phyloP scores from a whole-genome alignment of 768 basidiomycete species.

The Russula dissimulans region DNA sequence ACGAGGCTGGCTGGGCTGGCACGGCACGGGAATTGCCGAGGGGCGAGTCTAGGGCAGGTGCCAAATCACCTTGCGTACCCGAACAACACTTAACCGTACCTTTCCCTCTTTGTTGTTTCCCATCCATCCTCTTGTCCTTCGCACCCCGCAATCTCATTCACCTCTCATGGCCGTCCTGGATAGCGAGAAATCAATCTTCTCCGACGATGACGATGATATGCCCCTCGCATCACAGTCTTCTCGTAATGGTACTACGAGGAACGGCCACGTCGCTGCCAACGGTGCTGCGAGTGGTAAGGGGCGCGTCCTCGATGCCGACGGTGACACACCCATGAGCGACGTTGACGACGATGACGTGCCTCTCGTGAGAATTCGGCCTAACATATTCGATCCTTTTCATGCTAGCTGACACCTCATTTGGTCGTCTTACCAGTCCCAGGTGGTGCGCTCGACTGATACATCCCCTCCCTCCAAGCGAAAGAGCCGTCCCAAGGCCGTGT shows the following conservation, averaged over 20 bases:
- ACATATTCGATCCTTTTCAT: not conserved
- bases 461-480: conserved; percentile 32
- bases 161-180: conserved; percentile 9
- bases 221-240: conserved; percentile 38
- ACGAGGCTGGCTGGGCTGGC: not conserved
- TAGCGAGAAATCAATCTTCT: conserved; percentile 41
- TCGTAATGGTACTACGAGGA: conserved; percentile 23
- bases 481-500: not conserved
- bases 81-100: conserved; percentile 13
- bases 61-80: conserved; percentile 25
- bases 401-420: conserved; percentile 1
- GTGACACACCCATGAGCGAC: conserved; percentile 50
- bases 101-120: conserved; percentile 15
- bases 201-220: conserved; percentile 48
- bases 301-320: conserved; percentile 31
- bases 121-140: conserved; percentile 7
- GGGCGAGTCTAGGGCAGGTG: conserved; percentile 49
- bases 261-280: conserved; percentile 37
- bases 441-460: conserved; percentile 30
- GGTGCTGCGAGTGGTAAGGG: conserved; percentile 27
- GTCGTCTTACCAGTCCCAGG: conserved; percentile 42
- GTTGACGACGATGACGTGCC: conserved; percentile 52
- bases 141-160: not conserved
- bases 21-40: conserved; percentile 7
- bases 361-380: conserved; percentile 41